Conservation (phyloP, 1,284 basidiomycete species). For the Sutorius eximius region DNA sequence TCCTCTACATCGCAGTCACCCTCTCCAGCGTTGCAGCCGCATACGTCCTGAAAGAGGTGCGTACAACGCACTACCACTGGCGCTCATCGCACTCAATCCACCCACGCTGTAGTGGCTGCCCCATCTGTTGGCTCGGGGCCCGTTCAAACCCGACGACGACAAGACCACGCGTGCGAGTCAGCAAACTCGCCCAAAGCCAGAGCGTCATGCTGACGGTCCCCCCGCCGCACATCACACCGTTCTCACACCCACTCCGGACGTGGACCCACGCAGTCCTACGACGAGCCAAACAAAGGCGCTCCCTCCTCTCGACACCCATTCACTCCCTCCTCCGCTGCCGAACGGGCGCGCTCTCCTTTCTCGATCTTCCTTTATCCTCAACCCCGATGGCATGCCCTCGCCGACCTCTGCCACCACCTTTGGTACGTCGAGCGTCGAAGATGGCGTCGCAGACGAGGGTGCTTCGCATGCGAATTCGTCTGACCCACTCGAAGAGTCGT, state of each 20-base stretch:
- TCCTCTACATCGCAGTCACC: constrained; percentile 13
- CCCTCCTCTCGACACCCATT: constrained; percentile 14
- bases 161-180: background rate
- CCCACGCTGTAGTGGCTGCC: constrained; percentile 3
- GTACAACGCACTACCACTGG: background rate
- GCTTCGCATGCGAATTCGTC: background rate
- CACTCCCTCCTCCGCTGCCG: constrained; percentile 20
- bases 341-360: constrained; percentile 8
- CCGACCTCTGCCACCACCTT: background rate
- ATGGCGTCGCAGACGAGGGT: background rate
- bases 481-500: constrained; percentile 11
- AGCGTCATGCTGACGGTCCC: background rate
- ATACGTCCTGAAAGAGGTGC: constrained; percentile 22
- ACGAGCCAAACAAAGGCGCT: background rate
- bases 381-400: background rate
- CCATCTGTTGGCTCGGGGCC: background rate
- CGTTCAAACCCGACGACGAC: constrained; percentile 2
- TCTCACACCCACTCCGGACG: background rate
- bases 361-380: background rate
- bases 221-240: background rate
- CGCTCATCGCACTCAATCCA: background rate
- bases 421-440: background rate
- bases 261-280: background rate
- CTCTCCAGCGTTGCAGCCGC: constrained; percentile 23
- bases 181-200: background rate